Conservation (phyloP, 331 rosid species). For the Cucumis variabilis region DNA sequence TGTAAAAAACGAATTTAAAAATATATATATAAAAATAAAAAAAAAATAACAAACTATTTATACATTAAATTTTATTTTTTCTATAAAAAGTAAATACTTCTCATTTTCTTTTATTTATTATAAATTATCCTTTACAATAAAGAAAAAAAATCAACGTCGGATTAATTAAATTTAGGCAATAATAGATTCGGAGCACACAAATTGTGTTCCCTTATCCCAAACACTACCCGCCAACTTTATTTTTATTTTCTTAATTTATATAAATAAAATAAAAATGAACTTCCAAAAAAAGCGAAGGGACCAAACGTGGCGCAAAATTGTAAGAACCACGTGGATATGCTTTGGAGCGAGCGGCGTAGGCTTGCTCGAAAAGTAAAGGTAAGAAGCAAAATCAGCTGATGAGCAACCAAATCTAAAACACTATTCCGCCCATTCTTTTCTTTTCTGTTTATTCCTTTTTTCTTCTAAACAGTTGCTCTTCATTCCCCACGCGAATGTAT, state of each 20-base stretch:
- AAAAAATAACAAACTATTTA: too few relatives aligned
- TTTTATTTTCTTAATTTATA: too few relatives aligned
- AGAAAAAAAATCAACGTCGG: too few relatives aligned
- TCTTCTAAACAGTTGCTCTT: neutral
- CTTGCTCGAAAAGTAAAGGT: slow-evolving; percentile 12
- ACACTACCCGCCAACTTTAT: neutral
- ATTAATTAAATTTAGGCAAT: neutral
- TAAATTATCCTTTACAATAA: too few relatives aligned
- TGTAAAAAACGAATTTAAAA: too few relatives aligned
- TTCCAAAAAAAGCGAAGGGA: neutral
- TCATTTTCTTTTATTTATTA: too few relatives aligned
- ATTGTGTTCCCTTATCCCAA: slow-evolving; percentile 21
- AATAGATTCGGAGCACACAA: neutral
- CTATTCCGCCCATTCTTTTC: neutral
- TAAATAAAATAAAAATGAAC: neutral
- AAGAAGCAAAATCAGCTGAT: neutral
- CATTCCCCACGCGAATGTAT: neutral
- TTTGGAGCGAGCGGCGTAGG: neutral
- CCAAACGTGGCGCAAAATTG: neutral
- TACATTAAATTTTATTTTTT: too few relatives aligned
- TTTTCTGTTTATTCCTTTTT: neutral
- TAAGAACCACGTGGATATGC: neutral
- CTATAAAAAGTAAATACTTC: too few relatives aligned
- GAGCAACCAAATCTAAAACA: slow-evolving; percentile 14
- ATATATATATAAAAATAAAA: too few relatives aligned